A percentile compares a stretch with the other conserved stretches of the same genome.
These are phyloP conservation scores for Boletus eberwhitei DNA, from an alignment of 768 basidiomycete genomes.

Conservation along the genomic window DNA sequence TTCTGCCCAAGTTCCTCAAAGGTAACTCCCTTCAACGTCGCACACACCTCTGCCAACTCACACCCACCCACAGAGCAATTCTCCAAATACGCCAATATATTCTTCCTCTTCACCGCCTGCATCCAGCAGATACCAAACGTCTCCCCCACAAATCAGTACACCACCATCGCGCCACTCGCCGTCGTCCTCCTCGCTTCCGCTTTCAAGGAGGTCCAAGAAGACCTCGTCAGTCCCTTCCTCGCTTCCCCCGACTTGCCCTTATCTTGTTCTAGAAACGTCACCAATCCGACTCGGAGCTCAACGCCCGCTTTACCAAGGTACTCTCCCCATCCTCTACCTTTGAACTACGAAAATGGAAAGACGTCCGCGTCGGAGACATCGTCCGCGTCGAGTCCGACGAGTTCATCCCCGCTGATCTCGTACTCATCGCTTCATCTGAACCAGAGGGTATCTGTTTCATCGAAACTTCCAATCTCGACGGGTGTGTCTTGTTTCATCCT, in stretches of 20 bases:
- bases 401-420: slow-evolving; percentile 93
- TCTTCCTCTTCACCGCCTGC: slow-evolving; percentile 96
- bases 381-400: slow-evolving; percentile 88
- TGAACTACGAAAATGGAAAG: slow-evolving; percentile 77
- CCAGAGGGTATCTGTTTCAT: slow-evolving; percentile 98
- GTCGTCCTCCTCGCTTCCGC: slow-evolving; percentile 91
- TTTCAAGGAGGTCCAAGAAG: slow-evolving; percentile 94
- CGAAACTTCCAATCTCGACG: slow-evolving; percentile 96
- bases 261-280: slow-evolving; percentile 77
- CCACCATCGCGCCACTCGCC: slow-evolving; percentile 88
- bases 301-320: slow-evolving; percentile 76
- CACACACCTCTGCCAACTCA: slow-evolving; percentile 3
- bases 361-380: slow-evolving; percentile 87
- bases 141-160: slow-evolving; percentile 93
- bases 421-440: slow-evolving; percentile 85
- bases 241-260: not conserved
- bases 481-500: slow-evolving; percentile 46
- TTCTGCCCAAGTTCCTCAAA: slow-evolving; percentile 88
- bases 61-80: slow-evolving; percentile 73
- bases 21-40: slow-evolving; percentile 49
- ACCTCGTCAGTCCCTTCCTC: slow-evolving; percentile 46
- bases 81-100: slow-evolving; percentile 96
- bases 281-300: slow-evolving; percentile 90
- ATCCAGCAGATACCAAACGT: slow-evolving; percentile 99
- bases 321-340: slow-evolving; percentile 65